Evolutionary conservation across 768 basidiomycete genomes (phyloP).

Genomic region (Candolleomyces eurysporus): DNA sequence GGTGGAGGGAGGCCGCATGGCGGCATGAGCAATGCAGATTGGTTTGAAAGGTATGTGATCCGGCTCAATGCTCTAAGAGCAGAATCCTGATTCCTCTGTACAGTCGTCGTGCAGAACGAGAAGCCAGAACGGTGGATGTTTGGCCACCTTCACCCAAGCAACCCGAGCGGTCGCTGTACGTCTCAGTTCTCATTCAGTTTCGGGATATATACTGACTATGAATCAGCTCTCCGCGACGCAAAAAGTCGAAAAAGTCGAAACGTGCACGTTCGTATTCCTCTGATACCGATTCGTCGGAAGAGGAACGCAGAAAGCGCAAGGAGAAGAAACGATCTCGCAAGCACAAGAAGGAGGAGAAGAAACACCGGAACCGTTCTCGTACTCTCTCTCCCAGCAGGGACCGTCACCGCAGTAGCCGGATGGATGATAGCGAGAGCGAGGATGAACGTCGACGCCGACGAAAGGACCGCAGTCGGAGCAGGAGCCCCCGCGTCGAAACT

Average conservation of each 20-base stretch:
- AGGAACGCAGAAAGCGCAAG: conserved; percentile 56
- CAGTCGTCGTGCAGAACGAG: conserved; percentile 73
- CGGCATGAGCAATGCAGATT: conserved; percentile 42
- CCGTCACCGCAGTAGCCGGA: not conserved
- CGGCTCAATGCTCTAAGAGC: not conserved
- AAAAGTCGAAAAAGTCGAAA: conserved; percentile 56
- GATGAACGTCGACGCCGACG: conserved; percentile 32
- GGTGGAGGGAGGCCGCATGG: conserved; percentile 23
- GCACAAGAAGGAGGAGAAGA: conserved; percentile 38
- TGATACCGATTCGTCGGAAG: conserved; percentile 52
- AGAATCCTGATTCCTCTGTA: conserved; percentile 4
- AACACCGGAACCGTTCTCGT: conserved; percentile 18
- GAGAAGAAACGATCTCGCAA: conserved; percentile 57
- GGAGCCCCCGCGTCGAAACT: conserved; percentile 22
- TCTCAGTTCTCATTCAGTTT: conserved; percentile 7
- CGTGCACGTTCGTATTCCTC: conserved; percentile 54
- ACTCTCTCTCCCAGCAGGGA: conserved; percentile 29
- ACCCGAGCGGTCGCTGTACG: conserved; percentile 57
- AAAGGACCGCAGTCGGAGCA: conserved; percentile 18
- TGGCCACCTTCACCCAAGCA: conserved; percentile 85
- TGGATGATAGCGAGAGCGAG: conserved; percentile 27
- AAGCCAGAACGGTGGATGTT: conserved; percentile 52
- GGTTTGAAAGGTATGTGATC: conserved; percentile 61
- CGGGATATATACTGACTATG: conserved; percentile 1
- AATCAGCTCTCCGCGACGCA: conserved; percentile 56